These are phyloP conservation scores for Pythium volutum DNA, from an alignment of 352 stramenopile species.

Conservation along the genomic window DNA sequence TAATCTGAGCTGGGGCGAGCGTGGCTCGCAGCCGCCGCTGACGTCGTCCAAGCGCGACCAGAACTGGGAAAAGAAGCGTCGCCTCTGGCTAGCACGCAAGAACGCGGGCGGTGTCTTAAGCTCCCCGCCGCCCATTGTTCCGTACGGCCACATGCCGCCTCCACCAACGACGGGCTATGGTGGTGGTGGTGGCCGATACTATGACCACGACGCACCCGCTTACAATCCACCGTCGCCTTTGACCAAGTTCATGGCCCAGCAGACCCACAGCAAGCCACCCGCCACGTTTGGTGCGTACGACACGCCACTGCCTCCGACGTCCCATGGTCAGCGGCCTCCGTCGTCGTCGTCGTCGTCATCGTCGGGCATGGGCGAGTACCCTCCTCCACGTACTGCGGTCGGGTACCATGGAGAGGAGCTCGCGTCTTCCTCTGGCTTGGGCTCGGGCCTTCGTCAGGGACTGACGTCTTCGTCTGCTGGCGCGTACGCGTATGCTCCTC, in stretches of 20 bases:
- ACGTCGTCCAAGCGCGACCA: conserved; percentile 78
- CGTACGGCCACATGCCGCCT: conserved; percentile 2
- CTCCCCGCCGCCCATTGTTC: neutral
- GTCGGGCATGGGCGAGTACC: neutral
- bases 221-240: conserved; percentile 53
- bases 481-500: neutral
- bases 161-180: conserved; percentile 14
- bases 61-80: conserved; percentile 79
- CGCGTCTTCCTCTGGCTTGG: neutral
- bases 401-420: conserved; percentile 12
- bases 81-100: conserved; percentile 63
- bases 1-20: conserved; percentile 35
- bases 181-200: neutral
- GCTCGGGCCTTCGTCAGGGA: conserved; percentile 1
- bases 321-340: neutral
- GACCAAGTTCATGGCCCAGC: conserved; percentile 72
- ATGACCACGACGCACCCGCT: conserved; percentile 7
- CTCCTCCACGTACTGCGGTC: conserved; percentile 8
- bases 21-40: conserved; percentile 52
- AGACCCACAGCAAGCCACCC: conserved; percentile 25
- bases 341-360: conserved; percentile 7
- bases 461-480: conserved; percentile 8
- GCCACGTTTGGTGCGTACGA: neutral
- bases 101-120: conserved; percentile 14
- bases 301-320: neutral